Base-by-base conservation (phyloP, 305 asterid species). In the Coffea humblotiana region DNA sequence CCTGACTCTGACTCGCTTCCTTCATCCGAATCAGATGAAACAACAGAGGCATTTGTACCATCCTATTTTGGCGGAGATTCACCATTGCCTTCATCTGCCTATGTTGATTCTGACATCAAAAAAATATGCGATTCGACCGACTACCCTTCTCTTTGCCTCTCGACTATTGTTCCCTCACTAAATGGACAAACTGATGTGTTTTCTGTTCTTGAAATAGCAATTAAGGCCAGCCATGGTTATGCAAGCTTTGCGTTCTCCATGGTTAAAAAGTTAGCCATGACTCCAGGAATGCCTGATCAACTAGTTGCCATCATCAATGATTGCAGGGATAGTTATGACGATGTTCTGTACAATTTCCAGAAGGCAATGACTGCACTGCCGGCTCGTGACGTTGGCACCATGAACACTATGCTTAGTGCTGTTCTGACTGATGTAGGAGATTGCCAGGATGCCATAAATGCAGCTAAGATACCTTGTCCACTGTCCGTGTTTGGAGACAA, bases 341-440 rank as follows among this genome's bases (percentile, higher is more conserved):
- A 58, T 1, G 91, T 88, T 5, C 71, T 82, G 60, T 73, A 75
- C 8, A 86, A 84, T 80, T 89, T 81, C 13, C 77, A 86, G 76
- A 83, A 74, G 2, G 81, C 98, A 2, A 63, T 76, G 18, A 72
- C 75, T 0, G 94, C 94, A 2, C 15, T 89, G 0, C 74, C 79
- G 0, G 71, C 58, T 13, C 71, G 64, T 0, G 95, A 92, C 27
- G 79, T 71, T 21, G 91, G 93, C 76, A 87, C 91, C 43, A 81
- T 90, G 87, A 90, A 78, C 67, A 75, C 82, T 48, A 85, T 85
- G 96, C 94, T 93, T 2, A 92, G 89, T 43, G 94, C 90, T 25
- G 92, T 88, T 18, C 76, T 90, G 66, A 86, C 95, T 0, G 81
- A 80, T 14, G 74, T 82, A 18, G 90, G 85, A 21, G 94, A 88